Base-by-base conservation (phyloP, 139 green algal species). In the Volvox reticuliferus region DNA sequence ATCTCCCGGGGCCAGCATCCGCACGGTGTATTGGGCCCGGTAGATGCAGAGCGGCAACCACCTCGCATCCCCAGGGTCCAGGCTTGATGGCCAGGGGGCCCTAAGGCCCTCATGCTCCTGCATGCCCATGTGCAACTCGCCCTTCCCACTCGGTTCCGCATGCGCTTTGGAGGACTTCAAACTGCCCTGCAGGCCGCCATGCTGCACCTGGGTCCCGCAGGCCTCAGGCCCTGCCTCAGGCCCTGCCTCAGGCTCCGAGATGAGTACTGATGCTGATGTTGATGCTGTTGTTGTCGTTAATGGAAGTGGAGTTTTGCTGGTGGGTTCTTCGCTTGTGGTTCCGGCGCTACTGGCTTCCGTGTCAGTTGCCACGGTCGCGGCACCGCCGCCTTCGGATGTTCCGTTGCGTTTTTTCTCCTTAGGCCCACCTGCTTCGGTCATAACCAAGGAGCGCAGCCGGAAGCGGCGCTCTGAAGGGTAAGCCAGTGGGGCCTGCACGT, bases 401-500 rank as follows among this genome's bases (percentile, higher is more conserved):
- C 20, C 55, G 24, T 1, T 1, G 55, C 81, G 20, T 50, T 32
- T 14, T 19, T 1, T 30, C 2, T 6, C 62, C 32, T 32, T 2
- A 1, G 82, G n/a, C 19, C 32, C 62, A 35, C 26, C 19, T 35
- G 36, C 68, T 19, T 65, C 36, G 1, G 84, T 26, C 69, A 95
- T 87, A 13, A 82, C 73, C 2, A 97, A 37, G 0, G 93, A 94
- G 33, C 77, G 88, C 33, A 94, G 77, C 16, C 95, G 84, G 50
- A 91, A 90, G 69, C 92, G 63, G 16, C 97, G 91, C 93, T 99
- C 97, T 0, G 73, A 69, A 6, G 96, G 96, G 69, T 96, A 96
- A 50, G 93, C 93, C 63, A 99, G 89, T 1, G 96, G 94, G 0
- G 95, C 94, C 91, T 99, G 97, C 12, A 99, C 62, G 91, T 95